phyloP scores from a whole-genome alignment of 495 filamentous ascomycete species.

The Delitschia confertaspora region DNA sequence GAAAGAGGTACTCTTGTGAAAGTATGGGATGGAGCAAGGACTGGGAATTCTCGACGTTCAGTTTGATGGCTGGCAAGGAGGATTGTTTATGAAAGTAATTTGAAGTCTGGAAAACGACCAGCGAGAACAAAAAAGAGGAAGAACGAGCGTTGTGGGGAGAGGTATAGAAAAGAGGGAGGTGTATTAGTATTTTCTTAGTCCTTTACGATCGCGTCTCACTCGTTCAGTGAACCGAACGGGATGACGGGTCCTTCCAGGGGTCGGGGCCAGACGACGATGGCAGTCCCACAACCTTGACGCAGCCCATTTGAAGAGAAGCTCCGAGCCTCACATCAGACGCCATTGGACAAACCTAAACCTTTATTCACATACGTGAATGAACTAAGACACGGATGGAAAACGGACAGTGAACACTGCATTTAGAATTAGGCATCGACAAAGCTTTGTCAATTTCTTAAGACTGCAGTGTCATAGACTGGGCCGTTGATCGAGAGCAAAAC shows the following conservation, averaged over 20 bases:
- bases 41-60: constrained; percentile 16
- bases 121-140: constrained; percentile 6
- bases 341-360: constrained; percentile 21
- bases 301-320: constrained; percentile 25
- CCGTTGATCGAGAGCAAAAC: constrained; percentile 6
- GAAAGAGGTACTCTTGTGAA: constrained; percentile 12
- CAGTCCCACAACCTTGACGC: constrained; percentile 26
- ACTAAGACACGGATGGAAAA: constrained; percentile 26
- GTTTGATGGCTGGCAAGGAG: constrained; percentile 9
- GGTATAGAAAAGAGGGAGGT: too few species aligned
- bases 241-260: constrained; percentile 6
- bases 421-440: constrained; percentile 25
- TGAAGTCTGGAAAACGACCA: neutral
- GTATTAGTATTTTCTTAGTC: too few species aligned
- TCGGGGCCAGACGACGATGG: constrained; percentile 19
- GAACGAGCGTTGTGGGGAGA: constrained; percentile 9
- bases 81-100: constrained; percentile 1
- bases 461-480: constrained; percentile 2
- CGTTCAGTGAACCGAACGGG: constrained; percentile 8
- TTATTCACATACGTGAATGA: constrained; percentile 5
- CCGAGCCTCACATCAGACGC: constrained; percentile 8
- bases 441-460: constrained; percentile 8
- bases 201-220: too few species aligned
- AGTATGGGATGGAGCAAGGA: too few species aligned
- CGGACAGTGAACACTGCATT: constrained; percentile 14